Base-by-base conservation (phyloP, 306 rosid genomes). In the Myrica gale region DNA sequence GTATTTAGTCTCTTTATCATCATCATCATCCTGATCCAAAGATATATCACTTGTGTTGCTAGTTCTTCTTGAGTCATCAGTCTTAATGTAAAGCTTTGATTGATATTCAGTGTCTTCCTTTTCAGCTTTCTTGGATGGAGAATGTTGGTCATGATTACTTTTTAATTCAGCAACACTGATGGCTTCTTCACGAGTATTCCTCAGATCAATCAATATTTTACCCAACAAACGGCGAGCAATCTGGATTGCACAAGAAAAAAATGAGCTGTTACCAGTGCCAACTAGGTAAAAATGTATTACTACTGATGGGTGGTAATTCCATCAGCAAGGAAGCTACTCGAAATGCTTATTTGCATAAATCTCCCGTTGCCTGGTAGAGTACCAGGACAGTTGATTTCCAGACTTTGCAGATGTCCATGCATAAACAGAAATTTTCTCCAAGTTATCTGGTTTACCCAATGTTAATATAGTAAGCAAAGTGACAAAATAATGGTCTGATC, bases 151-250 rank as follows among this genome's bases (percentile, higher is more conserved):
- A 58, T 88, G 96, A 74, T 72, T 84, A 70, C 88, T 81, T 88
- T 90, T 95, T 68, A 89, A 84, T 76, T 90, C 98, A 9, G 95
- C 92, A 78, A 95, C 97, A 68, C 87, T 85, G 80, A 92, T 87
- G 77, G 99, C 99, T 88, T 95, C 99, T 82, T 95, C 99, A 51
- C 93, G 93, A 72, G 99, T 90, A 78, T 95, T 95, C 82, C 97
- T 86, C 87, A 95, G 78, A 84, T 95, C 99, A 76, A 95, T 95
- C 90, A 95, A 68, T 76, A 95, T 78, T 82, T 95, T 95, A 51
- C 99, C 99, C 91, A 95, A 80, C 78, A 95, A 78, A 82, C 99
- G 97, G 56, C 99, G 99, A 74, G 99, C 99, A 71, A 95, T 82
- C 99, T 95, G 80, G 69, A 75, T 82, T 68, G 66, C 50, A 87